Conservation (phyloP, 441 rosid genomes). For the Eruca vesicaria region DNA sequence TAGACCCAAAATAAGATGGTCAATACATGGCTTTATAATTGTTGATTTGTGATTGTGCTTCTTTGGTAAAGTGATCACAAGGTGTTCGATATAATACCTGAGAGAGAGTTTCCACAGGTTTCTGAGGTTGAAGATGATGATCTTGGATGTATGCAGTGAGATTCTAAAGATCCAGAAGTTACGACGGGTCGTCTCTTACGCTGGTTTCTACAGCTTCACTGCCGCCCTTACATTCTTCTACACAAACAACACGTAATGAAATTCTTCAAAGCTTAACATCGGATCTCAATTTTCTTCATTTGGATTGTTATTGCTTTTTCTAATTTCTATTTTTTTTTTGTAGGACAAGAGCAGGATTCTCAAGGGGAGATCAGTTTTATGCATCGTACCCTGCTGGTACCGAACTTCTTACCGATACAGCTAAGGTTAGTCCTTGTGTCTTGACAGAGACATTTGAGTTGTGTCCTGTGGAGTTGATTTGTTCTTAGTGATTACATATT, state of each 20-base stretch:
- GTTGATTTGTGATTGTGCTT: neutral
- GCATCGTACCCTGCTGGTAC: slow-evolving; percentile 95
- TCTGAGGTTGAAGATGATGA: slow-evolving; percentile 35
- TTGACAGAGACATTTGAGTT: neutral
- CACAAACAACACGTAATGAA: slow-evolving; percentile 80
- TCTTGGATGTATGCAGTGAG: slow-evolving; percentile 49
- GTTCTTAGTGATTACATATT: neutral
- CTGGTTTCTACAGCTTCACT: slow-evolving; percentile 73
- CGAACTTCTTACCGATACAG: slow-evolving; percentile 76
- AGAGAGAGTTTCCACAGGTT: neutral
- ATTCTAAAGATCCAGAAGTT: slow-evolving; percentile 81
- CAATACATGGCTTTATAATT: neutral
- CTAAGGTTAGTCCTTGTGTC: slow-evolving; percentile 47
- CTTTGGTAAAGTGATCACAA: neutral
- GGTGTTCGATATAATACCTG: slow-evolving; percentile 48
- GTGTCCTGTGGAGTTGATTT: neutral
- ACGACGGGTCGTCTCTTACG: slow-evolving; percentile 65
- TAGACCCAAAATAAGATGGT: neutral
- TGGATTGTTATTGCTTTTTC: neutral
- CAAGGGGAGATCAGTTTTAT: slow-evolving; percentile 89
- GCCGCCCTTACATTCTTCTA: slow-evolving; percentile 64
- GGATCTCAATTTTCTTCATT: neutral
- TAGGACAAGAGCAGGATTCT: slow-evolving; percentile 93
- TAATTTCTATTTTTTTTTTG: neutral
- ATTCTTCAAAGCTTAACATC: neutral